Evolutionary conservation across 768 basidiomycete genomes (phyloP), one percentile per base, ranked within the genome.

Genomic region (Pleurotus pulmonarius): DNA sequence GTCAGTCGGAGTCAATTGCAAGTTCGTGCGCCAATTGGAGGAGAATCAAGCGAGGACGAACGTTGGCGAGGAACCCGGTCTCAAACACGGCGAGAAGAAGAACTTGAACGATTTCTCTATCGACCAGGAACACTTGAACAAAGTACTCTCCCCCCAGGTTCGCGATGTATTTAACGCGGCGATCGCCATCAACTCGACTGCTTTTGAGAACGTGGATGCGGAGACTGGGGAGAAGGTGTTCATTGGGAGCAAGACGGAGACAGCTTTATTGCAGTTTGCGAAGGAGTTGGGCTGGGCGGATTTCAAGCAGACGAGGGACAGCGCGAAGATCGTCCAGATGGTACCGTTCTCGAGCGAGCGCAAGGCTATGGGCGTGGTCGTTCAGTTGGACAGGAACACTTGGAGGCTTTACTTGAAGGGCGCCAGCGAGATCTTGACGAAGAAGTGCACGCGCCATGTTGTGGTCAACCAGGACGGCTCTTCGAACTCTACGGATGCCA

Each of bases 1-100:
- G 39, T 94, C 94, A 9, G 76, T 98, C 49, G 97, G 97, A 22
- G 84, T 98, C 49, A 88, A 95, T 64, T 92, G 87, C 65, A 98
- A 98, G 72, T 98, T 98, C 61, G 96, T 95, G 12, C 83, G 83
- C 18, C 76, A 79, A 8, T 82, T 97, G 24, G 77, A 56, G 22
- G 40, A 56, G 13, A 61, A 61, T 34, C 43, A 48, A 5, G 41
- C 60, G 7, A 18, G 60, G 22, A 53, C 58, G 13, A 61, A 61
- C 39, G 60, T 55, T 9, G 58, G 58, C 16, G 37, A 60, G 18
- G 18, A 52, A 84, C 58, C 83, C 89, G 46, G 92, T 63, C 71
- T 45, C 68, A 63, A 20, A 60, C 52, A 4, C 66, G 61, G 55
- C 69, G 62, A 52, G 52, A 75, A 79, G 54, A 81, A 80, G 57